Evolutionary conservation across 2,329 filamentous ascomycete species (phyloP).

Genomic region (Microsporum ferrugineum): DNA sequence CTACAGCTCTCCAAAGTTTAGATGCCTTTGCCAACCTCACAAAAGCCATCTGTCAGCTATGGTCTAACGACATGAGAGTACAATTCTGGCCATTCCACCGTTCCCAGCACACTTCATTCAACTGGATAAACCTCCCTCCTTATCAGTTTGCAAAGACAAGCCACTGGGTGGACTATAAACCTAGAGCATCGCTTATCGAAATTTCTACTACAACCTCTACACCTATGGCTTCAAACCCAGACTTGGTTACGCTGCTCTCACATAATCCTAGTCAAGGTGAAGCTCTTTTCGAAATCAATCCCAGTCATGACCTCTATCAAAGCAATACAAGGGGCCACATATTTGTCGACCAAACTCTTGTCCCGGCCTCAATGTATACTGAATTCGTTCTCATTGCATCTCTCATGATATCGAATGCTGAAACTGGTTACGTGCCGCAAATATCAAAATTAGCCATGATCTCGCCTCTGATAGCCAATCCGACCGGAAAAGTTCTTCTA

Average conservation of each 20-base stretch:
- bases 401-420: not conserved
- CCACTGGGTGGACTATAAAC: not conserved
- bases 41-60: not conserved
- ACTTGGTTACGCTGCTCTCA: not conserved
- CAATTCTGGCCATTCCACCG: conserved; percentile 1
- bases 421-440: not conserved
- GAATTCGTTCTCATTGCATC: not conserved
- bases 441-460: not conserved
- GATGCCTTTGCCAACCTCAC: not conserved
- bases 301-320: conserved; percentile 1
- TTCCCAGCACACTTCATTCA: not conserved
- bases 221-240: not conserved
- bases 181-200: not conserved
- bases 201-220: not conserved
- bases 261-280: not conserved
- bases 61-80: not conserved
- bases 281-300: not conserved
- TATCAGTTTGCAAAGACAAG: conserved; percentile 4
- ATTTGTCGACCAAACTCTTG: not conserved
- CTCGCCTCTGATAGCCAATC: not conserved
- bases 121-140: not conserved
- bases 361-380: not conserved
- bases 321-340: not conserved
- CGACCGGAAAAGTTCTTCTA: not conserved
- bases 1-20: not conserved